Conservation (phyloP, 305 asterid genomes). For the Fraxinus floribunda region DNA sequence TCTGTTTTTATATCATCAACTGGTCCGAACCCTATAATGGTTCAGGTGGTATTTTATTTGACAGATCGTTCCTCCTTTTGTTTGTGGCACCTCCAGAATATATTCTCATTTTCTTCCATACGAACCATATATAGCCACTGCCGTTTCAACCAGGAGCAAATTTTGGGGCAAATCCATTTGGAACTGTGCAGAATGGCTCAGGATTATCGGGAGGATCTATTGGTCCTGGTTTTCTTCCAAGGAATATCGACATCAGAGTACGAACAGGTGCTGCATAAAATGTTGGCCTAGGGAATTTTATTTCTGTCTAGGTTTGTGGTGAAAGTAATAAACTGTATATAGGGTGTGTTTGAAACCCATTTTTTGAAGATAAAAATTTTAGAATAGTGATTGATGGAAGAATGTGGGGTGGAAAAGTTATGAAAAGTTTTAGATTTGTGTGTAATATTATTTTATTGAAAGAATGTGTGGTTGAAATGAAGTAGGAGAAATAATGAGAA, state of each 20-base stretch:
- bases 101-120: constrained; percentile 21
- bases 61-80: constrained; percentile 7
- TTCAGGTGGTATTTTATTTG: constrained; percentile 61
- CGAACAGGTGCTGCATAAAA: constrained; percentile 62
- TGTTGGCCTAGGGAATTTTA: background rate
- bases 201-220: constrained; percentile 61
- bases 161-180: constrained; percentile 64
- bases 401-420: no score
- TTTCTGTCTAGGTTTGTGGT: background rate
- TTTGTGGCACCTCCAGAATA: constrained; percentile 6
- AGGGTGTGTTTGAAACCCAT: no score
- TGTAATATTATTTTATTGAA: no score
- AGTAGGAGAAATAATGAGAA: no score
- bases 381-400: no score
- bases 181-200: constrained; percentile 58
- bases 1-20: constrained; percentile 74
- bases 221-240: constrained; percentile 51
- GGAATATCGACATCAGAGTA: constrained; percentile 90
- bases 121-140: constrained; percentile 53
- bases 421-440: no score
- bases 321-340: background rate
- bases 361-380: no score
- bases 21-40: constrained; percentile 94
- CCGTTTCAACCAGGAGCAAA: constrained; percentile 68
- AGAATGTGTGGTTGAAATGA: no score